Percentiles rank a stretch among this genome's conserved stretches.
phyloP scores from a whole-genome alignment of 148 eudicot genomes.

The Hydrangea macrophylla region DNA sequence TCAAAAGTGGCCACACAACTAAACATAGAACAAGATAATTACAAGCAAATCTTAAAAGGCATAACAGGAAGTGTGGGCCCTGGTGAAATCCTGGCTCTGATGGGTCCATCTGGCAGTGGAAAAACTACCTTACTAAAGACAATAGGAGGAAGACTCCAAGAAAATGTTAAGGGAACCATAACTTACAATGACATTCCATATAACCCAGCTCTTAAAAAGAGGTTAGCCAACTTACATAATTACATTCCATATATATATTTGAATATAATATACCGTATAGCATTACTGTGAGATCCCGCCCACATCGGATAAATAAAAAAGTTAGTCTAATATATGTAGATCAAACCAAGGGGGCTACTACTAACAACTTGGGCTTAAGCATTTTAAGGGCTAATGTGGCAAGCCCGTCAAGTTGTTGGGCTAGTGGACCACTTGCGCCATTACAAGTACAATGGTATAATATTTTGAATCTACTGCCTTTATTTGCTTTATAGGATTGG shows the following conservation, averaged over 20 bases:
- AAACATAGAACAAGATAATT: conserved; percentile 45
- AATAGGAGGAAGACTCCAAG: conserved; percentile 75
- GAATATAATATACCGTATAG: no score
- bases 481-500: conserved; percentile 58
- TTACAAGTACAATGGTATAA: not conserved
- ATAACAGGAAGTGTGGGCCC: conserved; percentile 93
- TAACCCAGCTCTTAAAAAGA: conserved; percentile 80
- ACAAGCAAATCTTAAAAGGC: conserved; percentile 82
- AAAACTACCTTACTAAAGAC: conserved; percentile 86
- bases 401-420: no score
- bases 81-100: conserved; percentile 80
- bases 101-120: conserved; percentile 99
- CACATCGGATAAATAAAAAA: no score
- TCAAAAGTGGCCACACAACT: conserved; percentile 58
- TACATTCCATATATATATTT: not conserved
- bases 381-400: no score
- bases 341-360: no score
- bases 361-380: no score
- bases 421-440: no score
- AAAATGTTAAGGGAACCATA: conserved; percentile 64
- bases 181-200: conserved; percentile 81
- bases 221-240: conserved; percentile 46
- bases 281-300: no score
- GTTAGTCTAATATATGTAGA: no score
- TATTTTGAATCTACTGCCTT: no score